Evolutionary conservation across 2,329 filamentous ascomycete species (phyloP), one percentile per base, ranked within the genome.

Genomic region (Pyricularia grisea): DNA sequence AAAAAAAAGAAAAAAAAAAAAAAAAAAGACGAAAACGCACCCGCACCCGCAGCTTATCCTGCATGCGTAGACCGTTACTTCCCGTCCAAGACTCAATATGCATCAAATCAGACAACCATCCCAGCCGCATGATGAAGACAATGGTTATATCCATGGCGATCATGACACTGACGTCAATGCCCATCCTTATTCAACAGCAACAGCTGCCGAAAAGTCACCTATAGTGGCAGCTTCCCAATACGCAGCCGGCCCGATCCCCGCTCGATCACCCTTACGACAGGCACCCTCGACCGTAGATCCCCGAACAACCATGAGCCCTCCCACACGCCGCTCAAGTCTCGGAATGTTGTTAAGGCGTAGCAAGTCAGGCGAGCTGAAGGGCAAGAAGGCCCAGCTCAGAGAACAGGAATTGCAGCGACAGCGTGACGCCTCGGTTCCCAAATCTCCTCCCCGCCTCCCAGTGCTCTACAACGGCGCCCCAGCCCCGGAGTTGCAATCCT

Each of bases 291-390:
- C 31, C 5, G 11, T 14, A 12, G 31, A 66, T 36, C 30, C 64
- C 10, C 31, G 6, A 17, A 42, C 12, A 7, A 66, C 69, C 72
- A 81, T 80, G 76, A 80, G 78, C 74, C 74, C 76, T 67, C 75
- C 77, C 68, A 76, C 73, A 69, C 76, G 78, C 73, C 79, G 79
- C 71, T 77, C 83, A 72, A 84, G 81, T 74, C 80, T 86, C 79
- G 82, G 83, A 74, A 85, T 85, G 79, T 85, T 92, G 76, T 84
- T 91, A 71, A 85, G 88, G 78, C 87, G 89, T 73, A 86, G 85
- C 76, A 91, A 91, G 77, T 91, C 88, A 70, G 85, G 85, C 70
- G 88, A 92, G 72, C 77, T 91, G 70, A 84, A 83, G 73, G 87
- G 86, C 78, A 88, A 84, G 78, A 90, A 88, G 81, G 82, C 81